phyloP scores from a whole-genome alignment of 352 stramenopile genomes.

The Phytophthora crassamura region DNA sequence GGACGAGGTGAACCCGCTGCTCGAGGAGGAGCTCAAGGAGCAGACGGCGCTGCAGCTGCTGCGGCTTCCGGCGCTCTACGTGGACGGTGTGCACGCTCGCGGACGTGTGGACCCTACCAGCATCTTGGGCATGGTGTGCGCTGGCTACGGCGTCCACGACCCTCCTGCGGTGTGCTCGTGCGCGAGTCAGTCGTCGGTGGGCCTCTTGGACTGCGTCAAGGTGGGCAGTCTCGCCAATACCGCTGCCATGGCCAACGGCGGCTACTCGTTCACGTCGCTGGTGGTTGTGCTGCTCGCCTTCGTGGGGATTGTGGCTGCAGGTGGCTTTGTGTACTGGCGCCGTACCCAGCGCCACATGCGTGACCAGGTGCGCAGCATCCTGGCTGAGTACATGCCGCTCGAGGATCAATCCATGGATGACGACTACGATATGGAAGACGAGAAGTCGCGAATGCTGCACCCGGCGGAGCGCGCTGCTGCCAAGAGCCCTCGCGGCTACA shows the following conservation, averaged over 20 bases:
- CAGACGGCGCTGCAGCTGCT: constrained; percentile 93
- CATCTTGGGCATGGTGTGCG: constrained; percentile 89
- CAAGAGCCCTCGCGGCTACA: constrained; percentile 87
- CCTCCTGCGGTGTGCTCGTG: constrained; percentile 83
- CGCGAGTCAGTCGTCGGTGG: constrained; percentile 67
- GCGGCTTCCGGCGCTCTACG: constrained; percentile 92
- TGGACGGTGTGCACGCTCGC: constrained; percentile 95
- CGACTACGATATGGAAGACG: constrained; percentile 64
- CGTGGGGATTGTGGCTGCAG: constrained; percentile 67
- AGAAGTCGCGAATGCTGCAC: constrained; percentile 62
- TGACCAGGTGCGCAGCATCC: constrained; percentile 95
- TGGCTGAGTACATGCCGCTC: constrained; percentile 97
- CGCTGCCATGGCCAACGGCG: constrained; percentile 53
- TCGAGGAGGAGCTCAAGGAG: constrained; percentile 91
- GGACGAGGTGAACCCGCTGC: constrained; percentile 88
- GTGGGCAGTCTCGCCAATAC: constrained; percentile 73
- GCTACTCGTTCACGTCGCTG: constrained; percentile 87
- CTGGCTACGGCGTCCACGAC: constrained; percentile 81
- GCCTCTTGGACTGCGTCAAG: constrained; percentile 75
- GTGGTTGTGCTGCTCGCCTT: constrained; percentile 88
- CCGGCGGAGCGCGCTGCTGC: constrained; percentile 70
- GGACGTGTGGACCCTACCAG: constrained; percentile 90
- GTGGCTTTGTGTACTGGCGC: constrained; percentile 92
- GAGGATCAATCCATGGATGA: constrained; percentile 89
- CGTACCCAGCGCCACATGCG: constrained; percentile 94